Evolutionary conservation across 2,329 filamentous ascomycete species (phyloP).

Genomic region (Microcyclospora tardicrescens): DNA sequence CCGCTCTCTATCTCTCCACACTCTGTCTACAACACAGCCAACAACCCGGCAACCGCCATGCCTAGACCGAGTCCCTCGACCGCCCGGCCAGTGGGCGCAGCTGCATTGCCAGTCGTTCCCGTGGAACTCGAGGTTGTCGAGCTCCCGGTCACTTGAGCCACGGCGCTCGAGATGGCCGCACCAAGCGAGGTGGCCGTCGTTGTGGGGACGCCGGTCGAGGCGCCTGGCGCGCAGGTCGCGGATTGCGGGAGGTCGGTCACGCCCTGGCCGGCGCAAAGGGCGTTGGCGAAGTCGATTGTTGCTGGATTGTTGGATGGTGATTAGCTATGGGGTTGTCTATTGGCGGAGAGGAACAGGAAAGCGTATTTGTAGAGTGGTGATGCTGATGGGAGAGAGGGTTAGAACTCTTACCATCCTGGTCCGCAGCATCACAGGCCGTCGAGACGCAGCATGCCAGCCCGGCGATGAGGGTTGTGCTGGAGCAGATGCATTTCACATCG

Average conservation of each 20-base stretch:
- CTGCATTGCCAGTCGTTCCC: constrained; percentile 1
- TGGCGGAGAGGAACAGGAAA: constrained; percentile 9
- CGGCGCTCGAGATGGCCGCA: constrained; percentile 1
- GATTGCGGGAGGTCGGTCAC: constrained; percentile 27
- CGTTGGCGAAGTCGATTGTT: constrained; percentile 29
- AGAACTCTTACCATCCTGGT: constrained; percentile 19
- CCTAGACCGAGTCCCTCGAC: constrained; percentile 3
- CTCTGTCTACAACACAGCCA: constrained; percentile 4
- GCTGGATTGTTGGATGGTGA: constrained; percentile 14
- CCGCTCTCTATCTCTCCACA: too few species aligned
- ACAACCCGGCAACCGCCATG: constrained; percentile 4
- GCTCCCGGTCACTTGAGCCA: neutral
- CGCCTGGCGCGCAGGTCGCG: constrained; percentile 23
- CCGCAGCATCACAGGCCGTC: constrained; percentile 19
- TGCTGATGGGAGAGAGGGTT: too few species aligned
- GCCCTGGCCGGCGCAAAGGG: constrained; percentile 27
- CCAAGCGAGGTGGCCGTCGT: constrained; percentile 3
- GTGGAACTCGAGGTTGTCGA: neutral
- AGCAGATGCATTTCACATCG: constrained; percentile 32
- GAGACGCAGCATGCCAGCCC: constrained; percentile 31
- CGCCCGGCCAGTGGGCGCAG: neutral
- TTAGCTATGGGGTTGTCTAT: neutral
- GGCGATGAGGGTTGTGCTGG: constrained; percentile 23
- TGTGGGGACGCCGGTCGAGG: constrained; percentile 7
- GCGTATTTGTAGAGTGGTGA: too few species aligned